A percentile compares a stretch with the other conserved stretches of the same genome.
Evolutionary conservation across 176 grass and related monocot genomes (phyloP).

Genomic region (Eragrostis curvula): DNA sequence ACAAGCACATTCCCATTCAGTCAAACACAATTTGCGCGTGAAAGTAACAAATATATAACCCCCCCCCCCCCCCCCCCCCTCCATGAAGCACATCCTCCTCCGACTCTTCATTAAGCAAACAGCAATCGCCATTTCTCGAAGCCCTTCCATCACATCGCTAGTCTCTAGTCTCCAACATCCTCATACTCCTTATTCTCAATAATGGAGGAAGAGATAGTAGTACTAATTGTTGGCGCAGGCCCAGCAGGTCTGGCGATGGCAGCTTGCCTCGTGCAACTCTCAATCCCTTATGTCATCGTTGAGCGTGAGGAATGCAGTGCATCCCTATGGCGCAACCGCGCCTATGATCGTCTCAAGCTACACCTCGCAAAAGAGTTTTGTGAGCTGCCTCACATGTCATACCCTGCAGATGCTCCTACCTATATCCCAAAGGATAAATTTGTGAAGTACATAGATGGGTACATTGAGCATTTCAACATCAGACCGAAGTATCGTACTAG

Average conservation of each 20-base stretch:
- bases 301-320: slow-evolving; percentile 34
- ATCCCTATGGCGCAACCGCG: slow-evolving; percentile 38
- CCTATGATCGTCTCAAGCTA: slow-evolving; percentile 45
- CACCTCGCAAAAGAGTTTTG: slow-evolving; percentile 53
- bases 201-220: neutral
- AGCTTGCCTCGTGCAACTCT: neutral
- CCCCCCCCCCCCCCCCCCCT: too few species aligned
- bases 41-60: too few species aligned
- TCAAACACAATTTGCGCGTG: too few species aligned
- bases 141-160: too few species aligned
- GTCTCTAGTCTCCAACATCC: too few species aligned
- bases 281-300: neutral
- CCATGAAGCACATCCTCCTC: too few species aligned
- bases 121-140: too few species aligned
- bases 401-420: neutral
- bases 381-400: slow-evolving; percentile 7
- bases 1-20: too few species aligned
- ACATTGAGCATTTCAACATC: neutral
- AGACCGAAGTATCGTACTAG: neutral
- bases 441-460: slow-evolving; percentile 25
- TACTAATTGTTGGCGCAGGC: slow-evolving; percentile 39
- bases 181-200: too few species aligned
- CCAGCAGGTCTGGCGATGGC: slow-evolving; percentile 33
- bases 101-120: too few species aligned
- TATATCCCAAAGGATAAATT: slow-evolving; percentile 37